Percentiles rank a stretch among this genome's conserved stretches.
Conservation (phyloP, 2,329 filamentous ascomycete species). For the Sporothrix brunneoviolacea region DNA sequence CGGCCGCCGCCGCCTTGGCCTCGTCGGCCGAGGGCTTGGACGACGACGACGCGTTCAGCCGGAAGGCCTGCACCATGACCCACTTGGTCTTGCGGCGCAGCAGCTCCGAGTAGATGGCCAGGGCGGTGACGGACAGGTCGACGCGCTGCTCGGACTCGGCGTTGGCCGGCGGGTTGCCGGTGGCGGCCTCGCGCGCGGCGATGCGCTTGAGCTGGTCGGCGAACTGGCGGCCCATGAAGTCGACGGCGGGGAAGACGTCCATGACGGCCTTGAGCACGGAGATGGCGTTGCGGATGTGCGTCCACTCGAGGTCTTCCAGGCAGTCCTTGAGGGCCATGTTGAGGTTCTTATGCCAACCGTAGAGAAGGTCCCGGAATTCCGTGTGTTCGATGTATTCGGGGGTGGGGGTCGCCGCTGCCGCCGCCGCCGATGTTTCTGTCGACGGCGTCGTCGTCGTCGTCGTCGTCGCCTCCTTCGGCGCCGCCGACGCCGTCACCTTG, state of each 20-base stretch:
- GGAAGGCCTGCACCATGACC: slow-evolving; percentile 70
- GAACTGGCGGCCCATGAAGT: slow-evolving; percentile 73
- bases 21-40: slow-evolving; percentile 14
- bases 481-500: slow-evolving; percentile 30
- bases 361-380: slow-evolving; percentile 76
- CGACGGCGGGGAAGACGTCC: slow-evolving; percentile 78
- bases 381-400: slow-evolving; percentile 67
- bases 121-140: slow-evolving; percentile 69
- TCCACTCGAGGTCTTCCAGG: slow-evolving; percentile 79
- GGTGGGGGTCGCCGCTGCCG: neutral
- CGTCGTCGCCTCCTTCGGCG: neutral
- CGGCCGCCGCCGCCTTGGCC: slow-evolving; percentile 15
- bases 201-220: slow-evolving; percentile 60
- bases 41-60: slow-evolving; percentile 41
- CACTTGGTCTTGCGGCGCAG: slow-evolving; percentile 61
- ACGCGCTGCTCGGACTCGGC: slow-evolving; percentile 52
- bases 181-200: slow-evolving; percentile 50
- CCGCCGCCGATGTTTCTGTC: neutral
- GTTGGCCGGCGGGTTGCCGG: slow-evolving; percentile 41
- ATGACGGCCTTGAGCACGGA: slow-evolving; percentile 77
- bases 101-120: slow-evolving; percentile 63
- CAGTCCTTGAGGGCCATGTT: slow-evolving; percentile 75
- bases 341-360: slow-evolving; percentile 83
- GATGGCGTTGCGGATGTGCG: slow-evolving; percentile 95
- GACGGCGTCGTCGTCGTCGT: neutral